Evolutionary conservation across 768 basidiomycete species (phyloP).

Genomic region (Neoboletus brunneissimus): DNA sequence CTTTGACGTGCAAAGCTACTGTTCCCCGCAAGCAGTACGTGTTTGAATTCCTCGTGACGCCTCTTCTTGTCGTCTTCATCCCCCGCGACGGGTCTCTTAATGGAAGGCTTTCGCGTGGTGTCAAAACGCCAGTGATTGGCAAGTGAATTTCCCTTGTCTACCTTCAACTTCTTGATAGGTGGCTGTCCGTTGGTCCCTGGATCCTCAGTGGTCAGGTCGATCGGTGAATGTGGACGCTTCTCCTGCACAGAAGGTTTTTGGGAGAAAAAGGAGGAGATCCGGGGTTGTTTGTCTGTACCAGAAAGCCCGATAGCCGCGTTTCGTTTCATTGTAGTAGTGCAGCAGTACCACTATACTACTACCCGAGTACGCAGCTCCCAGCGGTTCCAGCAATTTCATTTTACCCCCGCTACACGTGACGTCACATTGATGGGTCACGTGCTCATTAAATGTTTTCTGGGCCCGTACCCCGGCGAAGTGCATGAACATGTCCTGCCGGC

Average conservation of each 20-base stretch:
- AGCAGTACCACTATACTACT: no score
- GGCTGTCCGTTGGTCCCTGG: constrained; percentile 26
- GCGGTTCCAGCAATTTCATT: no score
- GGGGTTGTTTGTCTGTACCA: constrained; percentile 29
- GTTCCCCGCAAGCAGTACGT: constrained; percentile 49
- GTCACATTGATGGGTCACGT: constrained; percentile 25
- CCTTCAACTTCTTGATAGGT: constrained; percentile 31
- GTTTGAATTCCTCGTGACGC: constrained; percentile 48
- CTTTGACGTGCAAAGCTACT: constrained; percentile 32
- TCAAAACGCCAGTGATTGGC: constrained; percentile 48
- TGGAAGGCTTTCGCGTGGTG: constrained; percentile 13
- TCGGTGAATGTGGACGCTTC: constrained; percentile 34
- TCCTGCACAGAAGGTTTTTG: constrained; percentile 17
- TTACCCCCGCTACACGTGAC: constrained; percentile 19
- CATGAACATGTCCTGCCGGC: constrained; percentile 7
- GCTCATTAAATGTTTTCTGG: constrained; percentile 9
- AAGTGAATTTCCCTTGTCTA: constrained; percentile 14
- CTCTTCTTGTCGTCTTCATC: constrained; percentile 49
- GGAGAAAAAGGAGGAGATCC: constrained; percentile 44
- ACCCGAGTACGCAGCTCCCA: no score
- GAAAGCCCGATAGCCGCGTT: not conserved
- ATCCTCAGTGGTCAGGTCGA: constrained; percentile 55
- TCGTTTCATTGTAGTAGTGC: constrained; percentile 17
- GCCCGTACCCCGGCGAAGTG: not conserved
- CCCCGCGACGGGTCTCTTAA: not conserved